Conservation (phyloP, 2,329 filamentous ascomycete species). For the Trichoderma koningiopsis region DNA sequence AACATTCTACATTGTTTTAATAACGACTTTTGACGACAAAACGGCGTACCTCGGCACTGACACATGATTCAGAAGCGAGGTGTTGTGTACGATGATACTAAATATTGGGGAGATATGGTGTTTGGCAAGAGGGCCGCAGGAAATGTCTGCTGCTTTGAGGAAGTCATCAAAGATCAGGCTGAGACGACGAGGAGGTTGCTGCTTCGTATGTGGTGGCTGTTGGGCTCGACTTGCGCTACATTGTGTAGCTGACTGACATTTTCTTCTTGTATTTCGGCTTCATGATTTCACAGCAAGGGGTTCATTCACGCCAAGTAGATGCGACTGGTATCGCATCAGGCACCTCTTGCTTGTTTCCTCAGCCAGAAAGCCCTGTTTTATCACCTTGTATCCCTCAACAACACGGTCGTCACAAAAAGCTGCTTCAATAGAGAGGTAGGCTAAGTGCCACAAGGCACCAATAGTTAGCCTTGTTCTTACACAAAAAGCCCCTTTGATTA, state of each 20-base stretch:
- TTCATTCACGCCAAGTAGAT: neutral
- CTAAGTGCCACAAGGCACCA: constrained; percentile 10
- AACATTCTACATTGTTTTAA: neutral
- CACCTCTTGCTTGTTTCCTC: neutral
- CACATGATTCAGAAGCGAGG: constrained; percentile 15
- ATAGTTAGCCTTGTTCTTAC: neutral
- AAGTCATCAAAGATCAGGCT: constrained; percentile 2
- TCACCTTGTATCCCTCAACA: constrained; percentile 6
- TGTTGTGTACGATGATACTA: constrained; percentile 16
- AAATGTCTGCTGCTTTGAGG: neutral
- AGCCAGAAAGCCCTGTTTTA: neutral
- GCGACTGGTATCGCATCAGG: neutral
- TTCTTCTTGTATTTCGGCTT: neutral
- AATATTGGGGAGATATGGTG: neutral
- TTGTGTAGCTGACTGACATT: neutral
- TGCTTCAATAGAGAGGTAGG: constrained; percentile 4
- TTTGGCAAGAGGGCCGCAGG: neutral
- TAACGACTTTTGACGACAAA: constrained; percentile 13
- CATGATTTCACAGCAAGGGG: neutral
- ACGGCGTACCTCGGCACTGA: constrained; percentile 20
- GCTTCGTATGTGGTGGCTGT: neutral
- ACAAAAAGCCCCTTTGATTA: constrained; percentile 5
- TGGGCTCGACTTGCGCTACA: neutral
- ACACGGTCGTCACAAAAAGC: neutral
- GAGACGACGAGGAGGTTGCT: neutral